Evolutionary conservation across 1,284 basidiomycete species (phyloP), one percentile per base, ranked within the genome.

Genomic region (Cutaneotrichosporon mucoides): DNA sequence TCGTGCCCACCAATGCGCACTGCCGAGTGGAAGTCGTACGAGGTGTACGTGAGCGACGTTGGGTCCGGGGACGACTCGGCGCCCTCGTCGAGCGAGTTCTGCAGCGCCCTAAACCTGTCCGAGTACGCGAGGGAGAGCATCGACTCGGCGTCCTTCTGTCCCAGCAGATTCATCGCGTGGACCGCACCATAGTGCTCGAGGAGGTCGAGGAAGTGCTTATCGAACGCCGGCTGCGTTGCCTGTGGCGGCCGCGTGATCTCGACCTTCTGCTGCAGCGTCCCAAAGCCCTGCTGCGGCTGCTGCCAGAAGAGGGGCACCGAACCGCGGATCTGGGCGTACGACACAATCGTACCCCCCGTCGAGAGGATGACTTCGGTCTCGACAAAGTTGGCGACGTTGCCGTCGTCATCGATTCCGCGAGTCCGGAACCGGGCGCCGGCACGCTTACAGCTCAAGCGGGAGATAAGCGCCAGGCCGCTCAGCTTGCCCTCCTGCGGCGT

Each of bases 221-320:
- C 91, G 71, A 98, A 98, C 0, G 95, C 95, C 4, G 92, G 92
- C 69, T 97, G 92, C 0, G 93, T 94, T 4, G 93, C 92, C 53
- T 81, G 77, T 65, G 91, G 87, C 0, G 96, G 92, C 15, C 95
- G 86, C 4, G 75, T 95, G 60, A 96, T 90, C 72, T 94, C 91
- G 40, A 96, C 92, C 48, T 86, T 84, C 63, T 94, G 92, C 43
- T 90, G 88, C 69, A 96, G 88, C 5, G 92, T 92, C 71, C 92
- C 89, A 45, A 92, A 75, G 3, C 72, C 78, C 50, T 68, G 60
- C 34, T 91, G 92, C 76, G 95, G 92, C 74, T 99, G 95, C 75
- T 98, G 93, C 95, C 95, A 99, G 73, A 98, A 99, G 60, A 98
- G 88, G 58, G 93, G 93, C 46, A 97, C 90, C 65, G 90, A 93